Evolutionary conservation across 2,329 filamentous ascomycete species (phyloP), one percentile per base, ranked within the genome.

Genomic region (Colletotrichum viniferum): DNA sequence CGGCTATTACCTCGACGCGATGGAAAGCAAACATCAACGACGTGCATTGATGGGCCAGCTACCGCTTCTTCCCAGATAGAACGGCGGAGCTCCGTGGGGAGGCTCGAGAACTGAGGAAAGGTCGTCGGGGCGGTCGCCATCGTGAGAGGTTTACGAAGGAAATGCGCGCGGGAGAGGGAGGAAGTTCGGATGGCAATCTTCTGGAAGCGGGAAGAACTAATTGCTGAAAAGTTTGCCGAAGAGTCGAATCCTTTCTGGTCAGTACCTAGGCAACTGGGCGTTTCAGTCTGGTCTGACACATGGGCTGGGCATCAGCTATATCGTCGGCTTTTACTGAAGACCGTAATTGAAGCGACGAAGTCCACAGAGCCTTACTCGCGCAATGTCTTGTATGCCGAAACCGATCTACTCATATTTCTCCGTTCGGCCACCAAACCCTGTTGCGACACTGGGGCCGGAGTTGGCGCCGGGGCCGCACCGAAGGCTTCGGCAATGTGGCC

Each of bases 21-120:
- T 9, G 80, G 80, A 62, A 77, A 81, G 24, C 79, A 81, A 3
- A 81, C 77, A 43, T 81, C 79, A n/a, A 81, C 79, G 18, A 81
- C 30, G 21, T 82, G 80, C 75, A 81, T 80, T 10, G 78, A 76
- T 18, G 80, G 77, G 4, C 76, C 75, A 7, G 77, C 43, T 6
- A 52, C 8, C 16, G 67, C 34, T 43, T 74, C 61, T 16, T 74
- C 72, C 72, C 72, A 71, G 8, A 74, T 62, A 7, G 21, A 14
- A 18, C 71, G 52, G 38, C 62, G 61, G 26, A 74, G 55, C 60
- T 74, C 72, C 16, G 48, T 18, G 14, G 72, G 68, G 13, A 74
- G 72, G 13, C 62, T 43, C 36, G 26, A 12, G 28, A 74, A 74
- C 14, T 56, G 66, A 52, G 60, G 66, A 28, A 74, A 74, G 28